A percentile compares a stretch with the other conserved stretches of the same genome.
phyloP scores from a whole-genome alignment of 75 land plant species.

The Ceratopteris richardii region DNA sequence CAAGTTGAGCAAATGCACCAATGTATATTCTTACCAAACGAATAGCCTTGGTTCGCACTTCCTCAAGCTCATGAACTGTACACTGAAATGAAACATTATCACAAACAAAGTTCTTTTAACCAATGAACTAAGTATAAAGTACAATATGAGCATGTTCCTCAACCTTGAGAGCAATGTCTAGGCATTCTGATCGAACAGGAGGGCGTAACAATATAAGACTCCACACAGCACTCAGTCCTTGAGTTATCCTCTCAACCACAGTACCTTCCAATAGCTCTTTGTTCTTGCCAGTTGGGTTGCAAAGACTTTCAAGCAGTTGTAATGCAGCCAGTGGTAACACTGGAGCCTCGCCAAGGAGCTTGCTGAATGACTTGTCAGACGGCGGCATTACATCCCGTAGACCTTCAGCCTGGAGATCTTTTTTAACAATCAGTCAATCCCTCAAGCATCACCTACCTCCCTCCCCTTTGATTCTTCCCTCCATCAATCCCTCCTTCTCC shows the following conservation, averaged over 20 bases:
- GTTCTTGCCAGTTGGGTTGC: conserved; percentile 24
- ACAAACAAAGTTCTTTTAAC: neutral
- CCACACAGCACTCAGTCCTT: conserved; percentile 92
- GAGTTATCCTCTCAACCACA: conserved; percentile 77
- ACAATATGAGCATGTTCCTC: neutral
- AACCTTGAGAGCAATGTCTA: conserved; percentile 88
- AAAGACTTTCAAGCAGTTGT: conserved; percentile 59
- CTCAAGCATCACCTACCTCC: neutral
- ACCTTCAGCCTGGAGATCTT: conserved; percentile 63
- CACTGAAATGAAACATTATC: conserved; percentile 28
- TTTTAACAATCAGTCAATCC: too few relatives aligned
- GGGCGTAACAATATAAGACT: conserved; percentile 86
- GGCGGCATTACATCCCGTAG: conserved; percentile 74
- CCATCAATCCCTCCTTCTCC: neutral
- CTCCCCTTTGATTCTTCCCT: neutral
- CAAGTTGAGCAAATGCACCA: neutral
- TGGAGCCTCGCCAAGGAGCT: conserved; percentile 86
- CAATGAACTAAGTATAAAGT: conserved; percentile 14
- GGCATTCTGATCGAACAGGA: conserved; percentile 50
- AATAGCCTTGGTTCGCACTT: conserved; percentile 81
- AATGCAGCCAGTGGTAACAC: conserved; percentile 58
- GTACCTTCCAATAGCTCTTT: conserved; percentile 22
- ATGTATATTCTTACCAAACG: conserved; percentile 58
- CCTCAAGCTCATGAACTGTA: conserved; percentile 70
- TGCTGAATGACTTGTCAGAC: conserved; percentile 79